These are phyloP conservation scores for Amoebophrya sp. DNA, from an alignment of 169 alveolate species.

Conservation along the genomic window DNA sequence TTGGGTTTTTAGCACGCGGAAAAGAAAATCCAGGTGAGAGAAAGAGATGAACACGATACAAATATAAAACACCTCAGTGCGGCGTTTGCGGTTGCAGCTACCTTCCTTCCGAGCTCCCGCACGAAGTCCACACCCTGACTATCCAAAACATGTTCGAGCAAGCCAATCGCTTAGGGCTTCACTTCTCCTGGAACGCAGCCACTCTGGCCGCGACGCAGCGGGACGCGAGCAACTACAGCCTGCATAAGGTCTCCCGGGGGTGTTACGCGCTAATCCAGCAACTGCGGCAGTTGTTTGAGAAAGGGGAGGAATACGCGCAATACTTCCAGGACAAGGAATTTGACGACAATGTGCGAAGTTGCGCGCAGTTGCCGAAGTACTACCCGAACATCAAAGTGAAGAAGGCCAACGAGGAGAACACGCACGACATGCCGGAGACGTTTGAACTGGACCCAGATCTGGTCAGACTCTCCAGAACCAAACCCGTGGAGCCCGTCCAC, in stretches of 20 bases:
- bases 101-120: neutral
- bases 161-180: neutral
- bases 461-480: neutral
- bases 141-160: neutral
- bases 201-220: neutral
- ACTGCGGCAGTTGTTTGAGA: neutral
- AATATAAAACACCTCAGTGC: neutral
- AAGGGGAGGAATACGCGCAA: neutral
- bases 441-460: neutral
- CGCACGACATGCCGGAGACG: neutral
- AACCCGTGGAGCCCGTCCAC: neutral
- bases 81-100: slow-evolving; percentile 1
- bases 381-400: neutral
- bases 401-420: neutral
- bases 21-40: neutral
- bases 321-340: neutral
- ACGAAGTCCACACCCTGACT: neutral
- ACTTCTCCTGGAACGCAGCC: neutral
- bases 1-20: too few relatives aligned
- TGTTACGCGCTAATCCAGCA: neutral
- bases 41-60: neutral
- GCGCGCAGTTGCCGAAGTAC: neutral
- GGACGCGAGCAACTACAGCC: neutral
- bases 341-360: neutral
- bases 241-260: neutral